Percentiles rank a stretch among this genome's conserved stretches.
Evolutionary conservation across 176 grass and related monocot species (phyloP).

Genomic region (Urochloa ruziziensis): DNA sequence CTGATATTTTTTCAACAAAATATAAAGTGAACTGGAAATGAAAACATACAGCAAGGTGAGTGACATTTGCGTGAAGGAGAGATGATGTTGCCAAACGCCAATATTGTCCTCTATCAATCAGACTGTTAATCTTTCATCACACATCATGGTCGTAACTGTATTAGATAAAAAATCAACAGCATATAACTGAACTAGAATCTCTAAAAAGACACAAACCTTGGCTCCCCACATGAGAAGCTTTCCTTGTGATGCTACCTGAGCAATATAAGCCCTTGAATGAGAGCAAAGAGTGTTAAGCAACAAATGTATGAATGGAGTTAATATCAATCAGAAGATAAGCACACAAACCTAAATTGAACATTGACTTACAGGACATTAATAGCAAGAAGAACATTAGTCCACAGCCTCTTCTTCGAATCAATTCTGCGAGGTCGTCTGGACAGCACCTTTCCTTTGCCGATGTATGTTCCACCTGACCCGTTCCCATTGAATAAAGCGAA

Average conservation of each 20-base stretch:
- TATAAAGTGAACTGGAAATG: neutral
- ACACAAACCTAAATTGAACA: neutral
- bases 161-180: constrained; percentile 18
- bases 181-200: constrained; percentile 22
- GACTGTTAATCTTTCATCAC: constrained; percentile 68
- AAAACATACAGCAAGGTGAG: constrained; percentile 71
- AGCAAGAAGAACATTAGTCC: constrained; percentile 77
- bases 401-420: constrained; percentile 59
- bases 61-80: constrained; percentile 75
- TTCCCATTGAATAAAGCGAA: constrained; percentile 54
- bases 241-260: constrained; percentile 76
- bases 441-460: constrained; percentile 27
- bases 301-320: neutral
- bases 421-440: constrained; percentile 39
- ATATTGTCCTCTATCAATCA: constrained; percentile 80
- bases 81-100: constrained; percentile 94
- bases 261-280: constrained; percentile 53
- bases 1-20: neutral
- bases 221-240: constrained; percentile 83
- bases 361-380: constrained; percentile 67
- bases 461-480: constrained; percentile 29
- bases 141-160: neutral
- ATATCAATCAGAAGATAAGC: neutral
- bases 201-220: constrained; percentile 63
- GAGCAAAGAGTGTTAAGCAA: constrained; percentile 23